phyloP scores from a whole-genome alignment of 352 stramenopile species.

The Pythium coloratum region DNA sequence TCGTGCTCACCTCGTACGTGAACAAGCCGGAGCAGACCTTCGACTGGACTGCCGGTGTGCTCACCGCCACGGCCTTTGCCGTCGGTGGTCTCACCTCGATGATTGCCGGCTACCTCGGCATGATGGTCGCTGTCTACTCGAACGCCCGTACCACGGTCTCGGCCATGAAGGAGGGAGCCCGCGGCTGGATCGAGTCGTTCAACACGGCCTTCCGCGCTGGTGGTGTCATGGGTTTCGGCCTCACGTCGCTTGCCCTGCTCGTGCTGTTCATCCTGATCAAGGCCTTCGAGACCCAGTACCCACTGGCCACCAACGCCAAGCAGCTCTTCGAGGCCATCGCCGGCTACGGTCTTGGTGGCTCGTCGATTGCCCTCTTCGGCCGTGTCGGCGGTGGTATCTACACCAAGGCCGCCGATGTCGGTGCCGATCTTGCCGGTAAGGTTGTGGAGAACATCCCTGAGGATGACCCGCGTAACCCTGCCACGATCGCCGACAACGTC shows the following conservation, averaged over 20 bases:
- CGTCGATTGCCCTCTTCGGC: conserved; percentile 99
- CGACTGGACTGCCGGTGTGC: conserved; percentile 89
- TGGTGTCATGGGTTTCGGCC: conserved; percentile 98
- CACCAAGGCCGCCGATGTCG: conserved; percentile 99
- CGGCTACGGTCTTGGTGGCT: conserved; percentile 97
- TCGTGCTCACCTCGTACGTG: conserved; percentile 92
- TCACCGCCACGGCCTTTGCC: conserved; percentile 97
- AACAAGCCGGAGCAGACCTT: conserved; percentile 84
- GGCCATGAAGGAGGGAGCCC: conserved; percentile 92
- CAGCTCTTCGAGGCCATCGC: conserved; percentile 96
- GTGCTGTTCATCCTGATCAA: conserved; percentile 97
- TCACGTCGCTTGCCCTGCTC: conserved; percentile 96
- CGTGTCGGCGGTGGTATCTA: conserved; percentile 99
- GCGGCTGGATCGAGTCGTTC: conserved; percentile 95
- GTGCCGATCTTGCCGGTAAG: conserved; percentile 99
- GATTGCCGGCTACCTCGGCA: conserved; percentile 97
- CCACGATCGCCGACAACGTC: conserved; percentile 99
- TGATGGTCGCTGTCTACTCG: conserved; percentile 99
- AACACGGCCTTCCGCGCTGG: conserved; percentile 98
- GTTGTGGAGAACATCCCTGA: conserved; percentile 99
- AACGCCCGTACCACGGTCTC: conserved; percentile 98
- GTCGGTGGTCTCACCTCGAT: conserved; percentile 98
- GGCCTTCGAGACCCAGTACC: conserved; percentile 92
- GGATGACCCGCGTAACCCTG: conserved; percentile 99
- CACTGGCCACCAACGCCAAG: conserved; percentile 77